Evolutionary conservation across 345 rosid species (phyloP), one percentile per base, ranked within the genome.

Genomic region (Excoecaria cochinchinensis): DNA sequence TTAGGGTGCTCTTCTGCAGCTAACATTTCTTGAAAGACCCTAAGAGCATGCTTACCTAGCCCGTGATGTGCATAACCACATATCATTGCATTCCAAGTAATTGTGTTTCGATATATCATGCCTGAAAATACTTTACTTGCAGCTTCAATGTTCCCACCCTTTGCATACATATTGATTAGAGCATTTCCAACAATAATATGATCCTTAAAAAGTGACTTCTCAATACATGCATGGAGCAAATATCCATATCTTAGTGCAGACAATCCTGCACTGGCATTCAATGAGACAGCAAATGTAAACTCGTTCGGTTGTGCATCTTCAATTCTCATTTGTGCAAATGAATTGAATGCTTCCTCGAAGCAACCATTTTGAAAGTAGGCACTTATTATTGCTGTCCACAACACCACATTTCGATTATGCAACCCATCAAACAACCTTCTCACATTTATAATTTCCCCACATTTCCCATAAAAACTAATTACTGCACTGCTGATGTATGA

Each of bases 31-130:
- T 82, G 80, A 76, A 92, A 94, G 67, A 85, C 76, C 19, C 53
- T 75, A 75, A 89, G 84, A 24, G 93, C 91, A 76, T 88, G 87
- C 67, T 62, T 82, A 22, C 96, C 97, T 8, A 90, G 84, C 62
- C 96, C 97, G 68, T 94, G 92, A 80, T 92, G 94, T 40, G 96
- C 83, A 69, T 84, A 90, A 42, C 96, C 96, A 74, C 90, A 84
- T 77, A 94, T 89, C 84, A 92, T 88, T 67, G 81, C 78, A 79
- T 94, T 94, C 96, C 93, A 94, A 79, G 89, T 78, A 72, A 90
- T 66, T 25, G 53, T 79, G 73, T 92, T 86, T 55, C 75, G 86
- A 76, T 60, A 22, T 17, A 12, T 76, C 86, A 83, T 84, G 17
- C 69, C 67, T 36, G 80, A 75, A 81, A 91, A 91, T 25, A 84